Percentiles rank a stretch among this genome's conserved stretches.
Evolutionary conservation across 176 grass and related monocot species (phyloP).

Genomic region (Hyparrhenia diplandra): DNA sequence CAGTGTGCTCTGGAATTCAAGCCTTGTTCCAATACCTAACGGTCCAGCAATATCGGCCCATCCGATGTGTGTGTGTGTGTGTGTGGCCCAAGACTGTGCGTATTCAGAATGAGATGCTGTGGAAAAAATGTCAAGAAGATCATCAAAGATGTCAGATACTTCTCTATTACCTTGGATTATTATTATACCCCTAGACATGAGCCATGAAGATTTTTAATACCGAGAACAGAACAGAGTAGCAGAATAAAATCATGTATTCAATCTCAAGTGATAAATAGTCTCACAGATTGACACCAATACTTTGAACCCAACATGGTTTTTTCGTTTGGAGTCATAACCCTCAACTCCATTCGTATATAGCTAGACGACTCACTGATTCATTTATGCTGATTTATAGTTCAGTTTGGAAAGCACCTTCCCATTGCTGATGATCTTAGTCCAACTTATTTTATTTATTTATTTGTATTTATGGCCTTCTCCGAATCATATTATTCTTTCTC

Average conservation of each 20-base stretch:
- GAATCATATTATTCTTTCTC: neutral
- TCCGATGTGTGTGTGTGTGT: too few species aligned
- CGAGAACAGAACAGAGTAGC: neutral
- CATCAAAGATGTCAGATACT: too few species aligned
- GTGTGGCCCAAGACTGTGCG: too few species aligned
- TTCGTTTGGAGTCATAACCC: neutral
- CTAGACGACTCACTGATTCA: neutral
- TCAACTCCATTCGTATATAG: neutral
- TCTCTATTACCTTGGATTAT: too few species aligned
- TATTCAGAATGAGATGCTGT: too few species aligned
- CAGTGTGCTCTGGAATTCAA: too few species aligned
- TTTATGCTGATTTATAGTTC: neutral
- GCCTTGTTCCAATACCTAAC: too few species aligned
- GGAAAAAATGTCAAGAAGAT: too few species aligned
- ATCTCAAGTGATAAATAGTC: conserved; percentile 10
- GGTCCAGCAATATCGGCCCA: too few species aligned
- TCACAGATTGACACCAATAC: conserved; percentile 1
- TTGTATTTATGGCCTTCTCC: neutral
- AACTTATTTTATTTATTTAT: conserved; percentile 7
- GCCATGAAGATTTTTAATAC: neutral
- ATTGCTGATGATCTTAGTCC: neutral
- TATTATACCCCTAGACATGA: too few species aligned
- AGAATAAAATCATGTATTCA: neutral
- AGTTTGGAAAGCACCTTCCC: neutral
- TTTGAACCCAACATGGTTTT: too few species aligned